Conservation (phyloP, 2,329 filamentous ascomycete species). For the Elsinoe perseae region DNA sequence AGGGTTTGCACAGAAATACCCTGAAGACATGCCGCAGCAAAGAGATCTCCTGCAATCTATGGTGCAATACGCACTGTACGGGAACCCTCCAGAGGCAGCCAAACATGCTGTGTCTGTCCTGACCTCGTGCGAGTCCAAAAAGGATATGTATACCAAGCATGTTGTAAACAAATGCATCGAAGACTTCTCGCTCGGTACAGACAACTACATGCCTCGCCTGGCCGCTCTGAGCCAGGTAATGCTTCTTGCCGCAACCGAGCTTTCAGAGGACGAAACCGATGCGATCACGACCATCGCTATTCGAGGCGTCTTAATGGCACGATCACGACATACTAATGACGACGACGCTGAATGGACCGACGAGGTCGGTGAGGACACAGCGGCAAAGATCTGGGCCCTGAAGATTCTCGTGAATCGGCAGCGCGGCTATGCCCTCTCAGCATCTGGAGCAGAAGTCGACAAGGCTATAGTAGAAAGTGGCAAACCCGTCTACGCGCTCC, state of each 20-base stretch:
- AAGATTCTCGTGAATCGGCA: constrained; percentile 82
- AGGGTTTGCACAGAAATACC: constrained; percentile 79
- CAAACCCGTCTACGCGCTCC: constrained; percentile 64
- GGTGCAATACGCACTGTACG: constrained; percentile 73
- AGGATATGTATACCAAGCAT: constrained; percentile 78
- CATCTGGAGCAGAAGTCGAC: constrained; percentile 35
- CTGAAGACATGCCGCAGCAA: constrained; percentile 73
- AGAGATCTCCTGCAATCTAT: constrained; percentile 74
- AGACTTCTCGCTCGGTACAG: constrained; percentile 62
- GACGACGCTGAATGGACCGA: constrained; percentile 40
- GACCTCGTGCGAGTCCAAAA: constrained; percentile 66
- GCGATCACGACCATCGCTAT: constrained; percentile 72
- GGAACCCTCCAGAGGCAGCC: constrained; percentile 70
- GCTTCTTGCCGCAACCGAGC: constrained; percentile 63
- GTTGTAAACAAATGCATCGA: constrained; percentile 69
- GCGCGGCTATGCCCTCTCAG: constrained; percentile 45
- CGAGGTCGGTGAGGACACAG: constrained; percentile 68
- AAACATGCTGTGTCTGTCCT: constrained; percentile 93
- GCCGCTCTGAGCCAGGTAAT: constrained; percentile 67
- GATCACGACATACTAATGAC: constrained; percentile 46
- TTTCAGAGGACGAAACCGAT: constrained; percentile 61
- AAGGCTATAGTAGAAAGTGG: constrained; percentile 45
- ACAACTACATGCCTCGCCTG: constrained; percentile 67
- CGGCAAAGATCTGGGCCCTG: constrained; percentile 74
- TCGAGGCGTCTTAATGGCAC: constrained; percentile 63